Percentiles rank a stretch among this genome's conserved stretches.
Evolutionary conservation across 139 green algal species (phyloP).

Genomic region (Coccomyxa sp.): DNA sequence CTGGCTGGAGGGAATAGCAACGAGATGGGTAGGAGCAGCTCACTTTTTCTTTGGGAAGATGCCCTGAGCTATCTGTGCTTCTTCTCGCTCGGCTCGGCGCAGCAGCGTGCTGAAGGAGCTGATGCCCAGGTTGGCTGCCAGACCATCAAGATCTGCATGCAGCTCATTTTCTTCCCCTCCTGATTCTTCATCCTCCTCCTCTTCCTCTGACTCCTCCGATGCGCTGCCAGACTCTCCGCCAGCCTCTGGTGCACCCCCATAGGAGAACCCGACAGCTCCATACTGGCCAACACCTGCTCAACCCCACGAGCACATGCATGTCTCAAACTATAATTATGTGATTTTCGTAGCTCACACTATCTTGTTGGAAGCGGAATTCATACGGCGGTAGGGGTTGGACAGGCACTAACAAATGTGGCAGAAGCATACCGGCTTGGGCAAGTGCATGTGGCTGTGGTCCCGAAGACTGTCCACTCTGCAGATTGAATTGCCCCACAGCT

Average conservation of each 20-base stretch:
- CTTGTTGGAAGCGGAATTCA: too few relatives aligned
- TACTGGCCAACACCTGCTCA: conserved; percentile 42
- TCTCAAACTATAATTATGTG: too few relatives aligned
- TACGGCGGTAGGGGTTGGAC: neutral
- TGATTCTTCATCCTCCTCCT: conserved; percentile 23
- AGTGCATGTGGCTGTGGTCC: neutral
- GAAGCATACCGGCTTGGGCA: neutral
- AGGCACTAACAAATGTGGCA: neutral
- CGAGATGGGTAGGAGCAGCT: neutral
- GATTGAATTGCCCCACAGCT: conserved; percentile 12
- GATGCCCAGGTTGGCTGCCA: conserved; percentile 51
- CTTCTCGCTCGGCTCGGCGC: conserved; percentile 48
- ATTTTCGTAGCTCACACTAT: too few relatives aligned
- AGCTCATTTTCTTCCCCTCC: conserved; percentile 6
- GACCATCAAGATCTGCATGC: conserved; percentile 41
- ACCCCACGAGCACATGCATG: neutral
- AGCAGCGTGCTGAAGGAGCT: conserved; percentile 58
- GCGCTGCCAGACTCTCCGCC: neutral
- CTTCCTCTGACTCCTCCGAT: conserved; percentile 11
- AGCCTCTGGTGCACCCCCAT: conserved; percentile 22
- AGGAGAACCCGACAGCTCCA: conserved; percentile 59
- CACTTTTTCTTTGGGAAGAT: conserved; percentile 33
- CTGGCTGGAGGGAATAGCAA: neutral
- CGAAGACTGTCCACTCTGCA: neutral
- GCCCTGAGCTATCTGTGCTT: conserved; percentile 23